Percentiles rank a stretch among this genome's conserved stretches.
These are phyloP conservation scores for Fusarium agapanthi DNA, from an alignment of 2,329 filamentous ascomycete species.

Conservation along the genomic window DNA sequence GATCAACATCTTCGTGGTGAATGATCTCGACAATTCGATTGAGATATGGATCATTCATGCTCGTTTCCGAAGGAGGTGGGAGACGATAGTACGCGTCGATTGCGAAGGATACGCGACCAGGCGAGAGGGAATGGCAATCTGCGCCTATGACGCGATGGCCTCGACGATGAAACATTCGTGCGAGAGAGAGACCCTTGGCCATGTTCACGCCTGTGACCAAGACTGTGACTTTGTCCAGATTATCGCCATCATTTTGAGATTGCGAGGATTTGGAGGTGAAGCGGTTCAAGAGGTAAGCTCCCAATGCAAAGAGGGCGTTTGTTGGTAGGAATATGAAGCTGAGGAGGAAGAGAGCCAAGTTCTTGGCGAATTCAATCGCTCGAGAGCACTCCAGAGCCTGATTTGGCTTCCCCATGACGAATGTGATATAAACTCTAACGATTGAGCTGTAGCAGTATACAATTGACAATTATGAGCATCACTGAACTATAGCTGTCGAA, in stretches of 20 bases:
- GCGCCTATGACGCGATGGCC: conserved; percentile 78
- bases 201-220: conserved; percentile 79
- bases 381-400: background rate
- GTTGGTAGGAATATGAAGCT: conserved; percentile 22
- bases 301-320: background rate
- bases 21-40: conserved; percentile 67
- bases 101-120: conserved; percentile 66
- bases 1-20: conserved; percentile 66
- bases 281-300: conserved; percentile 12
- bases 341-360: conserved; percentile 19
- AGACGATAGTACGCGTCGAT: conserved; percentile 63
- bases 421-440: background rate
- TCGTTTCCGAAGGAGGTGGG: conserved; percentile 40
- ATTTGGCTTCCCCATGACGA: background rate
- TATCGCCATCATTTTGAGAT: background rate
- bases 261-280: background rate
- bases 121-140: conserved; percentile 64
- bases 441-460: background rate
- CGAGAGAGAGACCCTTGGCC: conserved; percentile 73
- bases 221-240: conserved; percentile 54
- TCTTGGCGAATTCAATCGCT: conserved; percentile 16
- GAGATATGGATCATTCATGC: conserved; percentile 60
- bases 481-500: background rate
- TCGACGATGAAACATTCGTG: conserved; percentile 69
- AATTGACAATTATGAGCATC: background rate